Percentiles rank a stretch among this genome's conserved stretches.
phyloP scores from a whole-genome alignment of 2,329 filamentous ascomycete genomes.

The Aspergillus puulaauensis region DNA sequence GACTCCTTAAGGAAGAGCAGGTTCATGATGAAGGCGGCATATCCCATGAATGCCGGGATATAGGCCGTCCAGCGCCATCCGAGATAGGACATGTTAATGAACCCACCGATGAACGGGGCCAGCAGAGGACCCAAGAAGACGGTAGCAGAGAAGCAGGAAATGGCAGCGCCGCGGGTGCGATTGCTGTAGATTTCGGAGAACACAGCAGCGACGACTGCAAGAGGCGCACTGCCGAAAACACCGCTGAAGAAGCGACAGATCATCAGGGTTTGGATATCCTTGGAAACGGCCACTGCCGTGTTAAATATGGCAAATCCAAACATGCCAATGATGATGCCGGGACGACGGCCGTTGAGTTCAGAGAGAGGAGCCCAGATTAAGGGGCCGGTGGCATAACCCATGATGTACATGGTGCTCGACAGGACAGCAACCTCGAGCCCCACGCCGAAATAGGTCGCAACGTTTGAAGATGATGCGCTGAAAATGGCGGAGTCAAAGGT shows the following conservation, averaged over 20 bases:
- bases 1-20: conserved; percentile 52
- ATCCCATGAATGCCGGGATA: conserved; percentile 53
- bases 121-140: conserved; percentile 55
- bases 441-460: conserved; percentile 51
- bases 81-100: conserved; percentile 45
- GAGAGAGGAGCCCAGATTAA: conserved; percentile 50
- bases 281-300: conserved; percentile 42
- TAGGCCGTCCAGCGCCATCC: conserved; percentile 53
- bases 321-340: conserved; percentile 47
- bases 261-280: conserved; percentile 37
- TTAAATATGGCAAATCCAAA: conserved; percentile 44
- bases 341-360: conserved; percentile 58
- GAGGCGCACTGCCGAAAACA: conserved; percentile 42
- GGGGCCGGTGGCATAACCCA: conserved; percentile 55
- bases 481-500: conserved; percentile 63
- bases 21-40: conserved; percentile 37
- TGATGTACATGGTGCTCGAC: conserved; percentile 47
- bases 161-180: conserved; percentile 29
- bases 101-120: conserved; percentile 50
- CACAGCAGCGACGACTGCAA: conserved; percentile 42
- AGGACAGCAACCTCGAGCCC: conserved; percentile 41
- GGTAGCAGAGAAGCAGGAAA: conserved; percentile 51
- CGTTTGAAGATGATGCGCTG: conserved; percentile 58
- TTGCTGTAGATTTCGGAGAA: conserved; percentile 52
- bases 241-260: conserved; percentile 47